phyloP scores from a whole-genome alignment of 495 filamentous ascomycete species.

The Penicillium verhagenii region DNA sequence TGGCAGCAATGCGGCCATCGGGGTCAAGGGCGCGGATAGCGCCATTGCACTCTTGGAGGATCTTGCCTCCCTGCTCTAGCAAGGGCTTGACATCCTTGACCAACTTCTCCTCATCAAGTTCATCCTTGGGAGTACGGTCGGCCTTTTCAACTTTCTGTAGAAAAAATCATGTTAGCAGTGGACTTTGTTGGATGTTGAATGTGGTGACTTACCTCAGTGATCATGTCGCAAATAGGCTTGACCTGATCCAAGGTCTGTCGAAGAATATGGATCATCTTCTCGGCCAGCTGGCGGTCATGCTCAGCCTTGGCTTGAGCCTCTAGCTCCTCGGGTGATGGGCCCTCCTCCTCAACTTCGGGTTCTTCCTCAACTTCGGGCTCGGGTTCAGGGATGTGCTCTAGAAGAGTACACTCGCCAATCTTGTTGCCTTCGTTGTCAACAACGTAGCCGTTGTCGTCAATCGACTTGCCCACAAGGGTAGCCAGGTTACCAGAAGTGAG shows the following conservation, averaged over 20 bases:
- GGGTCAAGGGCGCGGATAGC: slow-evolving; percentile 88
- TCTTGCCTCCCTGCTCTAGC: slow-evolving; percentile 78
- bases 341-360: slow-evolving; percentile 35
- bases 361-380: slow-evolving; percentile 26
- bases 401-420: slow-evolving; percentile 75
- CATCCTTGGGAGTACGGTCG: slow-evolving; percentile 80
- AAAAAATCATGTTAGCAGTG: slow-evolving; percentile 19
- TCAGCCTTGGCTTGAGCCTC: slow-evolving; percentile 59
- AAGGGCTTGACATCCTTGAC: slow-evolving; percentile 83
- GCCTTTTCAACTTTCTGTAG: slow-evolving; percentile 72
- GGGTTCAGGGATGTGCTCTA: slow-evolving; percentile 59
- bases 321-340: slow-evolving; percentile 43
- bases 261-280: slow-evolving; percentile 73
- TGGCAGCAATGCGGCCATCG: slow-evolving; percentile 79
- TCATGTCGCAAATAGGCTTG: slow-evolving; percentile 83
- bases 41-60: slow-evolving; percentile 86
- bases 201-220: slow-evolving; percentile 62
- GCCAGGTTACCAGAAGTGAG: slow-evolving; percentile 71
- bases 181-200: not conserved
- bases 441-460: slow-evolving; percentile 85
- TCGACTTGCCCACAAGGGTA: slow-evolving; percentile 70
- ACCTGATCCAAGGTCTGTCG: slow-evolving; percentile 78
- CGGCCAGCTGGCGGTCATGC: slow-evolving; percentile 71
- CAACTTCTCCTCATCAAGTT: slow-evolving; percentile 86
- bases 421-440: slow-evolving; percentile 78